Evolutionary conservation across 2,329 filamentous ascomycete species (phyloP).

Genomic region (Sarocladiaceae sp.): DNA sequence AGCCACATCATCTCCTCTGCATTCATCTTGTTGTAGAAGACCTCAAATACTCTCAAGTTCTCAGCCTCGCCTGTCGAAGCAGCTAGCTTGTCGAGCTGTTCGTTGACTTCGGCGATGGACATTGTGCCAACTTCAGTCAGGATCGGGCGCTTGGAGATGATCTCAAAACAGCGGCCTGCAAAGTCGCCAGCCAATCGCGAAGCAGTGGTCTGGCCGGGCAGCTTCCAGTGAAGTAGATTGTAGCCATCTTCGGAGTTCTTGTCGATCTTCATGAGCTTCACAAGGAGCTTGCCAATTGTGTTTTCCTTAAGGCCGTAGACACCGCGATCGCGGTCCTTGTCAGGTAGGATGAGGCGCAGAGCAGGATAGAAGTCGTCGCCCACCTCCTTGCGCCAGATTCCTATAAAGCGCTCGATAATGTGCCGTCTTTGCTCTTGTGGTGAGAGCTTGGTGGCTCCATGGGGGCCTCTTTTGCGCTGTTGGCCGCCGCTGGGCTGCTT

Average conservation of each 20-base stretch:
- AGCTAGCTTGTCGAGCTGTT: constrained; percentile 71
- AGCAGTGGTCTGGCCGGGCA: constrained; percentile 63
- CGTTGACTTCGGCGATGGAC: constrained; percentile 86
- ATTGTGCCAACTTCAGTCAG: constrained; percentile 67
- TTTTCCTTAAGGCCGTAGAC: constrained; percentile 96
- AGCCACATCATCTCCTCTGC: constrained; percentile 91
- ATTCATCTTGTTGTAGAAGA: constrained; percentile 88
- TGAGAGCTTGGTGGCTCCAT: constrained; percentile 50
- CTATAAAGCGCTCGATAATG: constrained; percentile 82
- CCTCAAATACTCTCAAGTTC: constrained; percentile 72
- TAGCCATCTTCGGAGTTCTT: constrained; percentile 84
- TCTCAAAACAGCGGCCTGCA: constrained; percentile 79
- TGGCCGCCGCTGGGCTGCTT: constrained; percentile 61
- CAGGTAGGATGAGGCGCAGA: constrained; percentile 82
- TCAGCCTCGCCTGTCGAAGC: constrained; percentile 73
- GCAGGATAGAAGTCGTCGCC: constrained; percentile 92
- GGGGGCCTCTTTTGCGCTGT: constrained; percentile 51
- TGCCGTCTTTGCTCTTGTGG: constrained; percentile 72
- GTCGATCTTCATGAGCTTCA: constrained; percentile 88
- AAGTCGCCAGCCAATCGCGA: constrained; percentile 80
- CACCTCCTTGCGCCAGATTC: constrained; percentile 79
- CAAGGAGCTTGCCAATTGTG: constrained; percentile 80
- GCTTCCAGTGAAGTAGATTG: constrained; percentile 84
- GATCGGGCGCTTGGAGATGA: constrained; percentile 78
- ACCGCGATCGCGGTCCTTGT: constrained; percentile 84